Base-by-base conservation (phyloP, 2,329 filamentous ascomycete genomes). In the Rhynchosporium agropyri region DNA sequence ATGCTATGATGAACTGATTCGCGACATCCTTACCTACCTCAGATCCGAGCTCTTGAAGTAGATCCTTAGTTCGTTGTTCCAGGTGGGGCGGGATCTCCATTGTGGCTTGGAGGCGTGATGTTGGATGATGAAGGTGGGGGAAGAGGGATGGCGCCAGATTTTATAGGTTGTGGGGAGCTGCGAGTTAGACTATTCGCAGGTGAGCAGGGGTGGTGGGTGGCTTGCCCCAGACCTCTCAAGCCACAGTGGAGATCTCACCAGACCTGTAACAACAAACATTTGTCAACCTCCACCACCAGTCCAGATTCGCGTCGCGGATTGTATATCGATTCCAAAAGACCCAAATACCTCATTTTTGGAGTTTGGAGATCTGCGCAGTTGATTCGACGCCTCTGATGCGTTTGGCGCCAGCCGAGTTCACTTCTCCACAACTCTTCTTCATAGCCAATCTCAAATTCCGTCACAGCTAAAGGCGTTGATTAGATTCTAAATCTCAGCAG, bases 31-130 rank as follows among this genome's bases (percentile, higher is more conserved):
- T 45, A 45, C 43, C 43, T 45, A 45, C 13, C 43, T 45, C 43
- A 20, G 43, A 45, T 45, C 10, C 48, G 46, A 49, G 46, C 46
- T 50, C 28, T 50, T 50, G 28, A 50, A 50, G 28, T 36, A 49
- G 46, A 49, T 49, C 46, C n/a, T 49, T 49, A 29, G 46, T 29
- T 49, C 46, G 20, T 49, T 49, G 7, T 29, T 49, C 7, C 46
- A 49, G 20, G 26, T 49, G 26, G 26, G 20, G 46, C 26, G 46
- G 46, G 46, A 49, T 49, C 46, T 49, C 26, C 46, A 49, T 49
- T 49, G 6, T 49, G 46, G 26, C 46, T 49, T 49, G 26, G 20
- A 49, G 46, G 20, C 46, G 46, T 20, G 26, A 49, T 49, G n/a
- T 3, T 49, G 5, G 12, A 49, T 49, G 26, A 49, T 49, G 20